Conservation (phyloP, 139 green algal species). For the Auxenochlorella pyrenoidosa region DNA sequence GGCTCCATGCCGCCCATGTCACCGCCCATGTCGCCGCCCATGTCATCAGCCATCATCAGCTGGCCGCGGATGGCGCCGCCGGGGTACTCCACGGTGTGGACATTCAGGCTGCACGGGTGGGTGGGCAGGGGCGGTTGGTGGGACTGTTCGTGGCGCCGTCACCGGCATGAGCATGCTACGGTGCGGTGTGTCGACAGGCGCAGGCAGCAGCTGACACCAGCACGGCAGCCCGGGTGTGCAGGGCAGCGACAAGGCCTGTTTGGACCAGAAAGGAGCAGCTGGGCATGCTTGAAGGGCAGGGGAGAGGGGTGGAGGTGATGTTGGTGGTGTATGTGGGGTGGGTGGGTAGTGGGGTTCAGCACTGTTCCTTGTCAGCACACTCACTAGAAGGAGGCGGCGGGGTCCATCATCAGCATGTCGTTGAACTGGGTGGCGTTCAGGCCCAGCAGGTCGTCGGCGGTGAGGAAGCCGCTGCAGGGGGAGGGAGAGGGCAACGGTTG, state of each 20-base stretch:
- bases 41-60: background rate
- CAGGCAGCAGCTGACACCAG: too few species aligned
- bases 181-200: too few species aligned
- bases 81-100: constrained; percentile 16
- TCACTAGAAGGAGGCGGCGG: background rate
- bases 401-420: background rate
- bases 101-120: constrained; percentile 13
- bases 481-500: background rate
- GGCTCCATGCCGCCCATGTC: background rate
- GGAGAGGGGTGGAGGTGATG: too few species aligned
- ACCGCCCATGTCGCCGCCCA: background rate
- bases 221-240: too few species aligned
- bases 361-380: too few species aligned
- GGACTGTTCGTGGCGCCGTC: background rate
- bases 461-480: constrained; percentile 14
- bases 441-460: background rate
- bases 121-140: background rate
- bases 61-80: constrained; percentile 26
- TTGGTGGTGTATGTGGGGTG: too few species aligned
- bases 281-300: too few species aligned
- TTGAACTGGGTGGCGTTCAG: background rate
- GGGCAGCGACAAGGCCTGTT: too few species aligned
- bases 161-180: too few species aligned
- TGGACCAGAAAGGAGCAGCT: too few species aligned
- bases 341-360: too few species aligned